These are phyloP conservation scores for Aurinia saxatilis DNA, from an alignment of 345 rosid species.

Conservation along the genomic window DNA sequence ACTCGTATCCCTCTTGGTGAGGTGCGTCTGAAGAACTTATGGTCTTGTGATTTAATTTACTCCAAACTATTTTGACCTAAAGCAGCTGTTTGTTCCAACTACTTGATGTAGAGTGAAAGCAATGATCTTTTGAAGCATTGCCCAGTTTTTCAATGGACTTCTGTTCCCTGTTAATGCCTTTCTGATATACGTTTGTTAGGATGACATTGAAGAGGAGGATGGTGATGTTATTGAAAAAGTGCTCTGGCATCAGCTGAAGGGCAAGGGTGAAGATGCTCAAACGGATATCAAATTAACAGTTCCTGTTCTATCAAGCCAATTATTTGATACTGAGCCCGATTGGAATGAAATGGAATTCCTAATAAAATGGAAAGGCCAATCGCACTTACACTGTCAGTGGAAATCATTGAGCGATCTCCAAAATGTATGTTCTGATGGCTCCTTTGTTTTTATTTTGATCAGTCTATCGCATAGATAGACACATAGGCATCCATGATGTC, in stretches of 20 bases:
- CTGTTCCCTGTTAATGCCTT: neutral
- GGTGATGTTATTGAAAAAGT: constrained; percentile 92
- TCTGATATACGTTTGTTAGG: constrained; percentile 41
- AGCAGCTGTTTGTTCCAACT: neutral
- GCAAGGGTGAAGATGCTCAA: constrained; percentile 66
- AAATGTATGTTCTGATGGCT: constrained; percentile 48
- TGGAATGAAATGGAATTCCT: constrained; percentile 91
- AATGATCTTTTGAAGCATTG: neutral
- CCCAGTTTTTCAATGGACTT: neutral
- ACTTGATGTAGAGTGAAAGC: neutral
- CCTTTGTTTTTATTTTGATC: neutral
- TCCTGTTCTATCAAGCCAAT: constrained; percentile 64
- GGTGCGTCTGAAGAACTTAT: constrained; percentile 1
- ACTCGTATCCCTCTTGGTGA: neutral
- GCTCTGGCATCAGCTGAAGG: constrained; percentile 94
- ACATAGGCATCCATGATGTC: neutral
- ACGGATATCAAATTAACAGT: constrained; percentile 54
- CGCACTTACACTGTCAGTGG: constrained; percentile 99
- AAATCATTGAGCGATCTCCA: constrained; percentile 74
- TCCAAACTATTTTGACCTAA: constrained; percentile 1
- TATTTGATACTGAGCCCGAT: constrained; percentile 73
- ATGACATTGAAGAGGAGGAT: constrained; percentile 93
- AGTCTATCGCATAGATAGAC: neutral
- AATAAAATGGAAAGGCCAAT: constrained; percentile 99
- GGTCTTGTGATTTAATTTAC: neutral